Percentiles rank a stretch among this genome's conserved stretches.
phyloP scores from a whole-genome alignment of 306 rosid genomes.

The Neltuma alba region DNA sequence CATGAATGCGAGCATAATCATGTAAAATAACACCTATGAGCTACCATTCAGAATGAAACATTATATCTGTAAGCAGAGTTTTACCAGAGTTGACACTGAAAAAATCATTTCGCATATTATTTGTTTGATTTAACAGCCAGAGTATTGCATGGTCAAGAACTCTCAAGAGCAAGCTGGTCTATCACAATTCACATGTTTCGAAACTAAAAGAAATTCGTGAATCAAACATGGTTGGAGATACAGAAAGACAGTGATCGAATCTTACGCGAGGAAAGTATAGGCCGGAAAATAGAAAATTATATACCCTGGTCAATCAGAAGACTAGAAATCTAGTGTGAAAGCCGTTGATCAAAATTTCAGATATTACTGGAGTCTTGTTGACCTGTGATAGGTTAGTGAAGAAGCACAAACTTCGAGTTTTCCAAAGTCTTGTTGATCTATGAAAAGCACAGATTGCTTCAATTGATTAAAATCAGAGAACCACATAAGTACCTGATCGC shows the following conservation, averaged over 20 bases:
- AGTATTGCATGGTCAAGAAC: not conserved
- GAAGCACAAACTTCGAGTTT: too few relatives aligned
- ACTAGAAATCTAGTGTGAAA: not conserved
- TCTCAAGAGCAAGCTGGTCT: not conserved
- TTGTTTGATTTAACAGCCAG: not conserved
- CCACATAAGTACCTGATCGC: too few relatives aligned
- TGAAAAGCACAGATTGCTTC: not conserved
- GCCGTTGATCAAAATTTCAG: not conserved
- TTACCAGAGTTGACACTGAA: too few relatives aligned
- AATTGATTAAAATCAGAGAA: not conserved
- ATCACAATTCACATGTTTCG: not conserved
- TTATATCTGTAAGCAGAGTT: not conserved
- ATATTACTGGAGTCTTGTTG: too few relatives aligned
- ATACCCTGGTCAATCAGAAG: not conserved
- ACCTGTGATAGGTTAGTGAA: too few relatives aligned
- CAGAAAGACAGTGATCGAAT: not conserved
- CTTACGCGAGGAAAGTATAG: not conserved
- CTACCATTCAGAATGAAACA: constrained; percentile 3
- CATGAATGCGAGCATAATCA: not conserved
- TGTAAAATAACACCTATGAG: not conserved
- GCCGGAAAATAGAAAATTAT: not conserved
- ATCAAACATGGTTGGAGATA: not conserved
- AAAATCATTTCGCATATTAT: too few relatives aligned
- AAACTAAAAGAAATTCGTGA: too few relatives aligned
- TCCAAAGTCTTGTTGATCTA: not conserved